Conservation (phyloP, 2,329 filamentous ascomycete genomes). For the Colletotrichum sp. region DNA sequence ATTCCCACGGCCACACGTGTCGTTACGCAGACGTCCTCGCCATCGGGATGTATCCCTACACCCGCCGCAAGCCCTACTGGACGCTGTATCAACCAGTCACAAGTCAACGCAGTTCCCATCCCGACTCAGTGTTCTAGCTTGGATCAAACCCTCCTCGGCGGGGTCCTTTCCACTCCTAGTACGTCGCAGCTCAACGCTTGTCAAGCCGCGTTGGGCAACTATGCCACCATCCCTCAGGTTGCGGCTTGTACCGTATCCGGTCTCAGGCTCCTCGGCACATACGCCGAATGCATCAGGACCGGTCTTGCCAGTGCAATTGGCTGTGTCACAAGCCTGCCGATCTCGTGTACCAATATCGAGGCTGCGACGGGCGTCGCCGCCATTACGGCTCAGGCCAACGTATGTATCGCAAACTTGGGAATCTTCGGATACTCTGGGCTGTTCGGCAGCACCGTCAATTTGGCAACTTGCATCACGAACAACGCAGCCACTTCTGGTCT, state of each 20-base stretch:
- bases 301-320: neutral
- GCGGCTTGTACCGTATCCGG: neutral
- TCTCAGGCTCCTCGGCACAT: neutral
- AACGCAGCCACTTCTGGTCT: neutral
- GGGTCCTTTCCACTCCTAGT: too few species aligned
- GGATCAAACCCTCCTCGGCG: too few species aligned
- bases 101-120: neutral
- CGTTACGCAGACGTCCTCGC: neutral
- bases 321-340: neutral
- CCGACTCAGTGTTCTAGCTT: neutral
- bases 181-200: neutral
- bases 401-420: neutral
- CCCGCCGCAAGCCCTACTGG: neutral
- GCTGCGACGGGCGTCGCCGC: neutral
- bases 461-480: neutral
- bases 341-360: neutral
- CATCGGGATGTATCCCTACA: neutral
- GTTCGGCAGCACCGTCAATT: neutral
- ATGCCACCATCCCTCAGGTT: neutral
- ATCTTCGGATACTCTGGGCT: neutral
- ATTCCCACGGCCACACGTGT: neutral
- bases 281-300: neutral
- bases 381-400: neutral
- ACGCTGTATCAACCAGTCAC: neutral
- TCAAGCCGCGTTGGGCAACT: neutral